Evolutionary conservation across 805 yeast species (phyloP).

Genomic region (Metschnikowia henanensis): DNA sequence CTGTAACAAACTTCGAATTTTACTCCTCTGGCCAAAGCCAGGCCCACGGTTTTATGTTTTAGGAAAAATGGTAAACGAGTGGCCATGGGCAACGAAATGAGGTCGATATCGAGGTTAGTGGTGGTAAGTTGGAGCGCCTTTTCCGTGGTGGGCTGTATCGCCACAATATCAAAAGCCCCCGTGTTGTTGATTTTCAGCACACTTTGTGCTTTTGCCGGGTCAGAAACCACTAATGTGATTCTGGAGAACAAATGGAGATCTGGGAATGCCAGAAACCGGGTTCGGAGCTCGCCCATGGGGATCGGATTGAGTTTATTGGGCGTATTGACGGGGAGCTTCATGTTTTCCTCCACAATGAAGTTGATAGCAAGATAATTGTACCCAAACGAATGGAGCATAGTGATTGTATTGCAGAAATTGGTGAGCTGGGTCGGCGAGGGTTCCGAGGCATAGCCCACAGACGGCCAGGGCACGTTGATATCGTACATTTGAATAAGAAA

Average conservation of each 20-base stretch:
- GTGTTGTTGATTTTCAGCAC: constrained; percentile 45
- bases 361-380: constrained; percentile 80
- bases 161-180: constrained; percentile 66
- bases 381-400: constrained; percentile 58
- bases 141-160: constrained; percentile 80
- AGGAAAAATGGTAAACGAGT: constrained; percentile 71
- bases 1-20: constrained; percentile 77
- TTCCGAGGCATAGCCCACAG: constrained; percentile 41
- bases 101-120: constrained; percentile 74
- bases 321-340: constrained; percentile 50
- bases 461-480: constrained; percentile 76
- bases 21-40: constrained; percentile 81
- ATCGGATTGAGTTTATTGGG: constrained; percentile 48
- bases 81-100: constrained; percentile 70
- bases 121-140: constrained; percentile 75
- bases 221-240: constrained; percentile 73
- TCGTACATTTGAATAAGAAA: constrained; percentile 44
- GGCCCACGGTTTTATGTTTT: constrained; percentile 80
- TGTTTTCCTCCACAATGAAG: constrained; percentile 51
- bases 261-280: constrained; percentile 25
- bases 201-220: constrained; percentile 72
- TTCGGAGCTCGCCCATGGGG: constrained; percentile 33
- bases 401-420: constrained; percentile 48
- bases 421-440: constrained; percentile 44
- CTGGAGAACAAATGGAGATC: constrained; percentile 56